Base-by-base conservation (phyloP, 768 basidiomycete genomes). In the Lentinus brumalis region DNA sequence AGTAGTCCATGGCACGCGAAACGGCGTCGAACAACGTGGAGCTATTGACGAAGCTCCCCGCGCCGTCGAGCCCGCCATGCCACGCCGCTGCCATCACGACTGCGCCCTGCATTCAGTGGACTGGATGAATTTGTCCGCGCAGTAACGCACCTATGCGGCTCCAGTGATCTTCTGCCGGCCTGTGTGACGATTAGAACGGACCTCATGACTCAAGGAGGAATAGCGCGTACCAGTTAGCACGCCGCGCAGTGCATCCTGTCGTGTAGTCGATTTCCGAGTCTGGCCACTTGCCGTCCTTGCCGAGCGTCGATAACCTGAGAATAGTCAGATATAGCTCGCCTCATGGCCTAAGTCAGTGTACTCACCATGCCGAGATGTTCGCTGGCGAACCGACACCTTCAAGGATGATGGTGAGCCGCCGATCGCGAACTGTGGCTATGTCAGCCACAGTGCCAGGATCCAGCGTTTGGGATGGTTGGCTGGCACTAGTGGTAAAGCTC, bases 1-100 rank as follows among this genome's bases (percentile, higher is more conserved):
- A 89, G 64, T 78, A 78, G 60, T 83, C 76, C 83, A 88, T 84
- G 21, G 83, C 86, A 9, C 67, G 60, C 1, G 76, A 76, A n/a
- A 83, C 80, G n/a, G 76, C 77, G 26, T 65, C 67, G 42, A 77
- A 71, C 2, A 87, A 64, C 0, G 69, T 62, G 1, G 76, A 61
- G 63, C 81, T 73, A 49, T 82, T 75, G 8, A 77, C 77, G 56
- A 75, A 83, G 62, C 78, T 70, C 7, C 76, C 73, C 1, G 75
- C 76, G 29, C 44, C 77, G 31, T 55, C n/a, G 21, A 68, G 59
- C 4, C 82, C 85, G 29, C 85, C 85, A 60, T 83, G 81, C 79
- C 81, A 86, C 4, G 83, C 83, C n/a, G 79, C 81, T 7, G 85
- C 74, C 79, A 87, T 80, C 3, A 78, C 76, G 12, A 79, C 85